Evolutionary conservation across 306 rosid genomes (phyloP), one percentile per base, ranked within the genome.

Genomic region (Cucumis hystrix): DNA sequence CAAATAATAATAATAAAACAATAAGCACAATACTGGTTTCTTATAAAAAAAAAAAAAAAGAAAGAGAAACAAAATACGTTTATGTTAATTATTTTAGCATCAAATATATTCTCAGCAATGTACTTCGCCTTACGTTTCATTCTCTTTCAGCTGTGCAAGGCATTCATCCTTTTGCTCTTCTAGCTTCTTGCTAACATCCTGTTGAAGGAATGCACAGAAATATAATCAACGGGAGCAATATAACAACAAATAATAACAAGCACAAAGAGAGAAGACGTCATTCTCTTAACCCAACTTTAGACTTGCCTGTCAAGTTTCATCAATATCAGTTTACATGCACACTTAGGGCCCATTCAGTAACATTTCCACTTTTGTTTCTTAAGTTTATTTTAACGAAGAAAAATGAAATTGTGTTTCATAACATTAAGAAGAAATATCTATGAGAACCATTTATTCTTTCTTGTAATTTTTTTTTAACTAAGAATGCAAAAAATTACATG

Each of bases 121-220:
- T 61, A 64, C 70, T 59, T 71, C 80, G 81, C 80, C 96, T 90
- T 92, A 95, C 98, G 83, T 89, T 85, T 95, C 98, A 77, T 95
- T 95, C 85, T 95, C 98, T 89, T 88, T 88, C 64, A 95, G 89
- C 91, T 92, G 98, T 79, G 93, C 70, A 81, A 95, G 88, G 74
- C 90, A 89, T 49, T 95, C 97, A 70, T 92, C 93, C 84, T 95
- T 95, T 78, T 92, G 98, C 86, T 95, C 98, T 67, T 95, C 98
- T 80, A 95, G 97, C 87, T 84, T 92, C 75, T 37, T 81, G 89
- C 97, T 88, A 80, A 95, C 95, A 82, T 92, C 98, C 98, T 95
- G 83, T 73, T 62, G 68, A 78, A 81, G 78, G 80, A 79, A 78
- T 83, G 83, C 18, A 58, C 41, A 62, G 39, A 28, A 62, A 62